Conservation (phyloP, 129 eudicot genomes). For the Glebionis coronaria region DNA sequence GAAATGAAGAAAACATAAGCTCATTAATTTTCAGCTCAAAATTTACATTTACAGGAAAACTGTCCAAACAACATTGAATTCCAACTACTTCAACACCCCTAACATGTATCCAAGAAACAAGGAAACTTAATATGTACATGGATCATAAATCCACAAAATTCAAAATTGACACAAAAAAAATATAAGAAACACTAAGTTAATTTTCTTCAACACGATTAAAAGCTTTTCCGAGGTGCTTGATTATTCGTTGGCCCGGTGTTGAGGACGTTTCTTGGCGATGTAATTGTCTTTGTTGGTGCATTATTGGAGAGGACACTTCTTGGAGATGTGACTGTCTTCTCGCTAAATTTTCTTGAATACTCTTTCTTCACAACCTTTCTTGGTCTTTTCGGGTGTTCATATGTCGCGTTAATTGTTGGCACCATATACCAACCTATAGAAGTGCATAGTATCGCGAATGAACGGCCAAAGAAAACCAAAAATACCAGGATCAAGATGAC, state of each 20-base stretch:
- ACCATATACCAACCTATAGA: slow-evolving; percentile 56
- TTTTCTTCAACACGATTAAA: slow-evolving; percentile 22
- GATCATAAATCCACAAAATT: slow-evolving; percentile 22
- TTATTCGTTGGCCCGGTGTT: slow-evolving; percentile 14
- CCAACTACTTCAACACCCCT: slow-evolving; percentile 30
- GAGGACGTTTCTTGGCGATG: slow-evolving; percentile 14
- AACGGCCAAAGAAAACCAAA: slow-evolving; percentile 44
- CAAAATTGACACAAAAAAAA: slow-evolving; percentile 18
- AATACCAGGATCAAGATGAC: slow-evolving; percentile 45
- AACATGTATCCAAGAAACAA: slow-evolving; percentile 13
- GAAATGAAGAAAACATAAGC: neutral
- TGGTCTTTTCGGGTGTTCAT: slow-evolving; percentile 5
- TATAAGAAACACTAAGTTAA: neutral
- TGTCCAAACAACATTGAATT: slow-evolving; percentile 17
- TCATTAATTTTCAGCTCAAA: neutral
- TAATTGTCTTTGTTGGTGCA: neutral
- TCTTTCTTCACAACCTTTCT: slow-evolving; percentile 39
- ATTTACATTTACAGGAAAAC: slow-evolving; percentile 5
- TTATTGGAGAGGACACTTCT: no score
- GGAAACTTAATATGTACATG: slow-evolving; percentile 21
- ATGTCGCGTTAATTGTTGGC: slow-evolving; percentile 29
- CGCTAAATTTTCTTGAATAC: slow-evolving; percentile 24
- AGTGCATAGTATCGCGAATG: slow-evolving; percentile 49
- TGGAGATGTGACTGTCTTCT: slow-evolving; percentile 30
- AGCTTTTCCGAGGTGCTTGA: slow-evolving; percentile 30